Evolutionary conservation across 306 rosid genomes (phyloP).

Genomic region (Boehmeria nivea): DNA sequence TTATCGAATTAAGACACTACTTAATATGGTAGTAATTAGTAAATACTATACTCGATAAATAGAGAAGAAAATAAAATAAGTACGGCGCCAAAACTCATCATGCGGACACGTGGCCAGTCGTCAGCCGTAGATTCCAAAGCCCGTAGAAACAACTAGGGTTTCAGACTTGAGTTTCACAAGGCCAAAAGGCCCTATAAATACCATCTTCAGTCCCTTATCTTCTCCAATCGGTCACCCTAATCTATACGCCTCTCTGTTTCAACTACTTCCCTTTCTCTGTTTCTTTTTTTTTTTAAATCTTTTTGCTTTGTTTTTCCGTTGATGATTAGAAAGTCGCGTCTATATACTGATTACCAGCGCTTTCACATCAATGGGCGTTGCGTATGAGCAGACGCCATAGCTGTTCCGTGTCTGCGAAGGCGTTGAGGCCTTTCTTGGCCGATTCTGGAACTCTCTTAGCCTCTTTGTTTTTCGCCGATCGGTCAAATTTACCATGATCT

Average conservation of each 20-base stretch:
- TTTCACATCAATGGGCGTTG: conserved; percentile 21
- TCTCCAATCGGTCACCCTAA: no score
- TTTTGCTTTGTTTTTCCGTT: no score
- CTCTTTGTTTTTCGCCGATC: conserved; percentile 28
- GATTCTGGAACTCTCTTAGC: neutral
- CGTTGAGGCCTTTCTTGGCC: conserved; percentile 1
- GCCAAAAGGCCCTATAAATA: conserved; percentile 9
- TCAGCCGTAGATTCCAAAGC: neutral
- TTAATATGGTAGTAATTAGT: no score
- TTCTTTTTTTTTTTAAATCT: neutral
- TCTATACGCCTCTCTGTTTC: rapidly evolving
- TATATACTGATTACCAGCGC: conserved; percentile 50
- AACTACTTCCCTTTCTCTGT: neutral
- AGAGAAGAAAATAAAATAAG: neutral
- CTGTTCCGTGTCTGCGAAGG: conserved; percentile 34
- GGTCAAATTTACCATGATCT: conserved; percentile 4
- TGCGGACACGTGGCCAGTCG: neutral
- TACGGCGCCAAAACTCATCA: neutral
- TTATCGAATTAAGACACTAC: no score
- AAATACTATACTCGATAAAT: no score
- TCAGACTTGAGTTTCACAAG: neutral
- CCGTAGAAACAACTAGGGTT: conserved; percentile 9
- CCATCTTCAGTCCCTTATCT: neutral
- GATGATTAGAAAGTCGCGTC: conserved; percentile 51
- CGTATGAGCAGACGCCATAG: conserved; percentile 66